Conservation (phyloP, 2,329 filamentous ascomycete genomes). For the Hirsutella thompsonii region DNA sequence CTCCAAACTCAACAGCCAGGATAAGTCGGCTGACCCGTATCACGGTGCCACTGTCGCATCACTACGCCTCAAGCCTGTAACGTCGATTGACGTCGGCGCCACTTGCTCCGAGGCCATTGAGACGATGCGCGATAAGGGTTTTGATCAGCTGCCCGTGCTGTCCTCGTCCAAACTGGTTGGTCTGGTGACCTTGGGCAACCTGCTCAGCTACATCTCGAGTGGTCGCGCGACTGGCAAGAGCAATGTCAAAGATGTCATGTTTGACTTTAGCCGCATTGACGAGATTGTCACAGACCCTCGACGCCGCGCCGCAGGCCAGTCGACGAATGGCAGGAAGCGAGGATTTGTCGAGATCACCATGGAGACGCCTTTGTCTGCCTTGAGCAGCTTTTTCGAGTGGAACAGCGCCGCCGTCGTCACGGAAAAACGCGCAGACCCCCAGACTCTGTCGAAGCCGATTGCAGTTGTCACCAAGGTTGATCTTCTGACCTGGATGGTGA, state of each 20-base stretch:
- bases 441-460: slow-evolving; percentile 58
- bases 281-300: slow-evolving; percentile 86
- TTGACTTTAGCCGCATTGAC: slow-evolving; percentile 77
- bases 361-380: slow-evolving; percentile 69
- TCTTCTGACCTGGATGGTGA: slow-evolving; percentile 82
- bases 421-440: slow-evolving; percentile 47
- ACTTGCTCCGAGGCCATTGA: slow-evolving; percentile 82
- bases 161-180: slow-evolving; percentile 66
- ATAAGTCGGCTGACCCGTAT: slow-evolving; percentile 51
- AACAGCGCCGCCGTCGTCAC: slow-evolving; percentile 94
- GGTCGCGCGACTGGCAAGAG: slow-evolving; percentile 64
- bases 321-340: slow-evolving; percentile 39
- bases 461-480: slow-evolving; percentile 96
- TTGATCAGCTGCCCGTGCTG: slow-evolving; percentile 92
- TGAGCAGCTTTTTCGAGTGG: slow-evolving; percentile 96
- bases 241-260: slow-evolving; percentile 84
- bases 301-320: slow-evolving; percentile 35
- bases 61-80: slow-evolving; percentile 85
- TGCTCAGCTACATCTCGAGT: slow-evolving; percentile 79
- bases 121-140: slow-evolving; percentile 95
- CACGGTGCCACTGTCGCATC: slow-evolving; percentile 65
- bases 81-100: slow-evolving; percentile 60
- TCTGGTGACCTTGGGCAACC: slow-evolving; percentile 86
- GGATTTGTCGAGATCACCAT: slow-evolving; percentile 88
- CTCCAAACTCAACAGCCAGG: slow-evolving; percentile 21